Conservation (phyloP, 495 filamentous ascomycete species). For the Trichoderma orchidacearum region DNA sequence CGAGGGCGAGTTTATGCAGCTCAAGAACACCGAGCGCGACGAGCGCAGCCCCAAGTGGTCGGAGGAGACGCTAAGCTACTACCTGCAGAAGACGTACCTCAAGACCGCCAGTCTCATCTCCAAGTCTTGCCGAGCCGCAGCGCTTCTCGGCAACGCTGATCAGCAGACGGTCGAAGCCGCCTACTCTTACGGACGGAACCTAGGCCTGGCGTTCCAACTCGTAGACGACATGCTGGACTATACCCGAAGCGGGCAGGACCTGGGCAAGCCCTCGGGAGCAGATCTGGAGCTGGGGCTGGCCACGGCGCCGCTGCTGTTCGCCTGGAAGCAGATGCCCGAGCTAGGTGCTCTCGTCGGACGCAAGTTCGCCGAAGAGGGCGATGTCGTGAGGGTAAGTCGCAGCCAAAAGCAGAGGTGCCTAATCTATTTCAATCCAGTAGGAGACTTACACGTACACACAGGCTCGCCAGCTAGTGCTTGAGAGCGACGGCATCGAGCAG, state of each 20-base stretch:
- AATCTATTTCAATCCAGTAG: conserved; percentile 1
- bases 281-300: conserved; percentile 89
- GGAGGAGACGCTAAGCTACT: conserved; percentile 79
- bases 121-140: conserved; percentile 85
- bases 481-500: conserved; percentile 78
- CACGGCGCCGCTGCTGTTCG: conserved; percentile 90
- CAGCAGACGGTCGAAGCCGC: conserved; percentile 76
- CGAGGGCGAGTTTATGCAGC: conserved; percentile 98
- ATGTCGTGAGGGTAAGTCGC: conserved; percentile 60
- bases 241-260: conserved; percentile 65
- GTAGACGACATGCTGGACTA: conserved; percentile 98
- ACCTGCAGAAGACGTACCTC: conserved; percentile 97
- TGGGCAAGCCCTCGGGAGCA: conserved; percentile 90
- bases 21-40: conserved; percentile 87
- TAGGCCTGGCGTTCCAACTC: conserved; percentile 93
- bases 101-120: conserved; percentile 93
- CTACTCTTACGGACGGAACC: conserved; percentile 80
- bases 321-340: conserved; percentile 81
- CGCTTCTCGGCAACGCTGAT: conserved; percentile 66
- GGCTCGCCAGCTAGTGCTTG: conserved; percentile 73
- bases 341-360: conserved; percentile 81
- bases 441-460: conserved; percentile 19
- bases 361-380: conserved; percentile 73
- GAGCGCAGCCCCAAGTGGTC: conserved; percentile 71
- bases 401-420: too few relatives aligned